A percentile compares a stretch with the other conserved stretches of the same genome.
These are phyloP conservation scores for Eutrema salsugineum DNA, from an alignment of 441 rosid species.

Conservation along the genomic window DNA sequence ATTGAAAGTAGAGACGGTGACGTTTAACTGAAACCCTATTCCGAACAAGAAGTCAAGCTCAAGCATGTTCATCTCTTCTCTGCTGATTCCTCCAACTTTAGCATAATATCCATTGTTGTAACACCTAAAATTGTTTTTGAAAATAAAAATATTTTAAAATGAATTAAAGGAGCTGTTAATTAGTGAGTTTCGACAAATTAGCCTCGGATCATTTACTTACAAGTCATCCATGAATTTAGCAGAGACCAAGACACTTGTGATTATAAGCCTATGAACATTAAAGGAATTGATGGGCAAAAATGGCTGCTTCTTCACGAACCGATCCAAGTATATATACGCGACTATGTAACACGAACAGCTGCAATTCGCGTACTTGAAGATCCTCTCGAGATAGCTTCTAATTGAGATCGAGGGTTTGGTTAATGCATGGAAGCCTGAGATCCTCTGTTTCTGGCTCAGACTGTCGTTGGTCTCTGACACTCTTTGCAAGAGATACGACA, in stretches of 20 bases:
- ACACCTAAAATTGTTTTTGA: slow-evolving; percentile 34
- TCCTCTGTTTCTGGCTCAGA: slow-evolving; percentile 36
- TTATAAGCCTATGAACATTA: slow-evolving; percentile 75
- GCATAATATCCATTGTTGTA: slow-evolving; percentile 86
- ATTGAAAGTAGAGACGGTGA: slow-evolving; percentile 60
- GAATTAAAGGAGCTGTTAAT: not conserved
- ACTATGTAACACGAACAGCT: slow-evolving; percentile 83
- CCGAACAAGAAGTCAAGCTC: slow-evolving; percentile 87
- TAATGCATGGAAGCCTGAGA: slow-evolving; percentile 67
- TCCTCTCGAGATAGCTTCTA: slow-evolving; percentile 72
- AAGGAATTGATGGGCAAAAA: slow-evolving; percentile 59
- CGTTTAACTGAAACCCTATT: slow-evolving; percentile 70
- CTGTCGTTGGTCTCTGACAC: slow-evolving; percentile 65
- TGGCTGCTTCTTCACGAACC: slow-evolving; percentile 63
- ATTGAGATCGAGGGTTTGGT: slow-evolving; percentile 67
- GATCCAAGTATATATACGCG: slow-evolving; percentile 82
- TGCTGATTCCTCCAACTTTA: slow-evolving; percentile 85
- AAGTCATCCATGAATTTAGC: slow-evolving; percentile 95
- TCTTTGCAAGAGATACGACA: slow-evolving; percentile 68
- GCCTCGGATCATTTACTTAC: slow-evolving; percentile 41
- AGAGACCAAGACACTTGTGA: slow-evolving; percentile 81
- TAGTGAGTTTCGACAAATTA: not conserved
- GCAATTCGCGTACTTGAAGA: slow-evolving; percentile 83
- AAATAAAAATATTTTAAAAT: not conserved
- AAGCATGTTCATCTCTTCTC: slow-evolving; percentile 76